Conservation (phyloP, 306 rosid genomes). For the Cucurbita moschata region DNA sequence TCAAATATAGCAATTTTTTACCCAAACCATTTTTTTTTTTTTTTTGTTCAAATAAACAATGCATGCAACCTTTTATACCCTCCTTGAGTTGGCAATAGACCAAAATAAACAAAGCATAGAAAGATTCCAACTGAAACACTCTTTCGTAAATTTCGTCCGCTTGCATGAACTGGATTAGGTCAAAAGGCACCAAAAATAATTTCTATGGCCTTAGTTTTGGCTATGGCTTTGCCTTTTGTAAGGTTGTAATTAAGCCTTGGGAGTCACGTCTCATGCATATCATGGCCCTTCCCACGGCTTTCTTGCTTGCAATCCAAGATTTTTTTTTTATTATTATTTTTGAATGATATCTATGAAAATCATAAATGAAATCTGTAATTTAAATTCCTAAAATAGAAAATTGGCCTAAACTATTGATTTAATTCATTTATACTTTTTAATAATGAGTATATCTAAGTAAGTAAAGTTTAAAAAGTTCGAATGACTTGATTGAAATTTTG, state of each 20-base stretch:
- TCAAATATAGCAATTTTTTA: neutral
- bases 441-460: too few species aligned
- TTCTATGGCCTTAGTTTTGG: neutral
- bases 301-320: neutral
- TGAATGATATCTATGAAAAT: neutral
- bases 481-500: too few species aligned
- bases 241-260: neutral
- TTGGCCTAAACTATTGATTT: neutral
- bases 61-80: neutral
- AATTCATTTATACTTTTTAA: too few species aligned
- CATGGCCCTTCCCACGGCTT: neutral
- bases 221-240: neutral
- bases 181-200: neutral
- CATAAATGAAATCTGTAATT: neutral
- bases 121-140: neutral
- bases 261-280: slow-evolving; percentile 1
- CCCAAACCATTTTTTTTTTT: neutral
- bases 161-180: neutral
- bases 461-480: neutral
- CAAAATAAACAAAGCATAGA: neutral
- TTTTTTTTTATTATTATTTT: neutral
- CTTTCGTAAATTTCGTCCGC: neutral
- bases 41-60: neutral
- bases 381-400: neutral
- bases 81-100: neutral